Base-by-base conservation (phyloP, 2,329 filamentous ascomycete species). In the Botryotinia calthae region DNA sequence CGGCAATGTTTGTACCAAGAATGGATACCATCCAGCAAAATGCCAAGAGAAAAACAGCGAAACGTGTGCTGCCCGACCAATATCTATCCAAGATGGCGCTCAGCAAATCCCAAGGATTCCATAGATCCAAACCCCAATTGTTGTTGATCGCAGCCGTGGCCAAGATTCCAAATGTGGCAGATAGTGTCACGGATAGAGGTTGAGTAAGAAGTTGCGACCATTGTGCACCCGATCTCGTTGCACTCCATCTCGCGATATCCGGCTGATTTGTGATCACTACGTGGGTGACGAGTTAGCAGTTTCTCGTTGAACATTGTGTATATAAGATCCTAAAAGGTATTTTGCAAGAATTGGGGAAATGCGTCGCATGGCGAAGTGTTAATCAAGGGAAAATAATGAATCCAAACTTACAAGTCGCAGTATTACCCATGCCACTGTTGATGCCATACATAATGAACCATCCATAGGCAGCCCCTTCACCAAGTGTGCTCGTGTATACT, bases 1-100 rank as follows among this genome's bases (percentile, higher is more conserved):
- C 87, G 4, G 86, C 86, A 76, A 88, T 85, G 75, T 88, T 88
- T 64, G 85, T 86, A 62, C 87, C 85, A 2, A 89, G 80, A 37
- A 86, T 84, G 0, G 86, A 87, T 40, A 89, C 80, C 66, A 86
- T 84, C 82, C 87, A 89, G 4, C 83, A 83, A 37, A 86, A 82
- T 1, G 84, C 87, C 18, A 82, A 85, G 74, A 89, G 84, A 79
- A 72, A 68, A 4, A 72, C 54, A 9, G 70, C 70, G 86, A 86
- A 61, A 79, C 80, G 79, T 82, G 84, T 85, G 22, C 82, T 82
- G 1, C 81, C 74, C 4, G 73, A 73, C 77, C 77, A 79, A 61
- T 79, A 78, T 40, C 75, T 72, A 61, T 77, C 78, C 8, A 79
- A 16, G 76, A 79, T 72, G 7, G 70, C 70, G 40, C 86, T 82